phyloP scores from a whole-genome alignment of 768 basidiomycete species.

The Boletus barrowsii region DNA sequence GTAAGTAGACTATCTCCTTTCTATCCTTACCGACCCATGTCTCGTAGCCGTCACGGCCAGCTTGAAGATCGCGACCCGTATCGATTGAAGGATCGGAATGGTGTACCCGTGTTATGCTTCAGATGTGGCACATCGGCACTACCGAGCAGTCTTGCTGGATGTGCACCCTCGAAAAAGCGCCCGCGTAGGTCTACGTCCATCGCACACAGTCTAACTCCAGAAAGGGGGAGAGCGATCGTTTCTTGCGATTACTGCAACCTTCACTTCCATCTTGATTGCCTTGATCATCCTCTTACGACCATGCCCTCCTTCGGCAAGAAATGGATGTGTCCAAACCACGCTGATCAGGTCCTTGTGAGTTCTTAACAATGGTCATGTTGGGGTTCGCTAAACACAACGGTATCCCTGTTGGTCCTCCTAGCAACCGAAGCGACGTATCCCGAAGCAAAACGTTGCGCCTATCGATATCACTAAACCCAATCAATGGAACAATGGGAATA shows the following conservation, averaged over 20 bases:
- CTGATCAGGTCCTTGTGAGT: slow-evolving; percentile 80
- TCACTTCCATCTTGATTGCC: slow-evolving; percentile 96
- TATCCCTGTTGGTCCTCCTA: slow-evolving; percentile 32
- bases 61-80: slow-evolving; percentile 89
- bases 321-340: slow-evolving; percentile 99
- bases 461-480: slow-evolving; percentile 74
- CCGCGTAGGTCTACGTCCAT: slow-evolving; percentile 46
- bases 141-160: slow-evolving; percentile 49
- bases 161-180: slow-evolving; percentile 53
- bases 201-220: slow-evolving; percentile 40
- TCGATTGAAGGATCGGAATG: slow-evolving; percentile 82
- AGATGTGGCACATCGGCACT: slow-evolving; percentile 82
- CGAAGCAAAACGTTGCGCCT: slow-evolving; percentile 61
- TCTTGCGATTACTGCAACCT: slow-evolving; percentile 94
- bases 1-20: slow-evolving; percentile 45
- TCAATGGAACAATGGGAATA: slow-evolving; percentile 87
- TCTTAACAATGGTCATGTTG: neutral
- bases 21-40: slow-evolving; percentile 1
- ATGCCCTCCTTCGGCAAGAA: slow-evolving; percentile 88
- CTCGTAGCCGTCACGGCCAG: slow-evolving; percentile 73
- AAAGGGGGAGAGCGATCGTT: slow-evolving; percentile 72
- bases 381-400: neutral
- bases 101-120: slow-evolving; percentile 84
- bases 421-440: slow-evolving; percentile 78
- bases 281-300: slow-evolving; percentile 82